Conservation (phyloP, 495 filamentous ascomycete genomes). For the Penicillium atrosanguineum region DNA sequence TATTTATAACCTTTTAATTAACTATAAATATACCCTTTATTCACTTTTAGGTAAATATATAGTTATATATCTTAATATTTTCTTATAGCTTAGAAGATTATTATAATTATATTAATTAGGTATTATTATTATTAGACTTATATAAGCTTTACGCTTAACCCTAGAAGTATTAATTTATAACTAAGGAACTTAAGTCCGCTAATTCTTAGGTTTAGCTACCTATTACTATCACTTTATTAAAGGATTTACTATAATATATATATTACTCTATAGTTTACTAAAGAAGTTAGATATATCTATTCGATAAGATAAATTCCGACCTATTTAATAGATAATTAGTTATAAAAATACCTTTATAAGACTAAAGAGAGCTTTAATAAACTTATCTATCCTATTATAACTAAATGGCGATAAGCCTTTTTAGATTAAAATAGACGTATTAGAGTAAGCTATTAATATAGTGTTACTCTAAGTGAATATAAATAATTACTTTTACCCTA, state of each 20-base stretch:
- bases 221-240: conserved; percentile 1
- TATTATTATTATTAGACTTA: neutral
- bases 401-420: neutral
- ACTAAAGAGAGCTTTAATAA: neutral
- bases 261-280: neutral
- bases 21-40: conserved; percentile 2
- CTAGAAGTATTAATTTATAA: neutral
- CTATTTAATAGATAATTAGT: neutral
- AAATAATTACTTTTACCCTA: too few relatives aligned
- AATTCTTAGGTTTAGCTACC: neutral
- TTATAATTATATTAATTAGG: neutral
- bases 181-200: neutral
- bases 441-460: too few relatives aligned
- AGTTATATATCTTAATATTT: conserved; percentile 4
- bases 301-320: too few relatives aligned
- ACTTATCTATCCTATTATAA: neutral
- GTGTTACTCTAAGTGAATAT: too few relatives aligned
- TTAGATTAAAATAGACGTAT: neutral
- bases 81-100: neutral
- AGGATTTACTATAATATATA: conserved; percentile 1
- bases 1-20: conserved; percentile 1
- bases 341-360: neutral
- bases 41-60: neutral
- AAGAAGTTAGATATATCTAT: too few relatives aligned
- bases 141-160: neutral